These are phyloP conservation scores for Ormosia semicastrata DNA, from an alignment of 306 rosid species.

Conservation along the genomic window DNA sequence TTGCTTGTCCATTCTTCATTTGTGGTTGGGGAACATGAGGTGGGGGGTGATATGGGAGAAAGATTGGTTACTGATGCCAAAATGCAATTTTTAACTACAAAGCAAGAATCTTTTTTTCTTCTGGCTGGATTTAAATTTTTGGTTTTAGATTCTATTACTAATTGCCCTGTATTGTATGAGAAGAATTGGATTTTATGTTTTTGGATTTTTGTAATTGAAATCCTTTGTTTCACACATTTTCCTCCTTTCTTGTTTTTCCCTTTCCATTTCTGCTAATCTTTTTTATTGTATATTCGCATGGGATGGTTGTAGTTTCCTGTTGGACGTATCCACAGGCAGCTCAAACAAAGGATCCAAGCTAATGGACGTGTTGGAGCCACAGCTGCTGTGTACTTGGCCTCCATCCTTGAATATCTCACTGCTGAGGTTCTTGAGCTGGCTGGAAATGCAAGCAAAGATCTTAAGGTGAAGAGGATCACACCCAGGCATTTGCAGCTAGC, in stretches of 20 bases:
- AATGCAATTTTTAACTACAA: neutral
- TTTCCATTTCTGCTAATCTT: too few species aligned
- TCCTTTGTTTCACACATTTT: neutral
- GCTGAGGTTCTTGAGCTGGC: conserved; percentile 90
- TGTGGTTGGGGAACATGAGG: too few species aligned
- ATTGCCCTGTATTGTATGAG: neutral
- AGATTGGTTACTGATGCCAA: neutral
- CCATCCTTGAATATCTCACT: conserved; percentile 81
- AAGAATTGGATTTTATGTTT: neutral
- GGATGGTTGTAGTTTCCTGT: conserved; percentile 64
- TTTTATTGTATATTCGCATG: neutral
- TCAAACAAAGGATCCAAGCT: conserved; percentile 62
- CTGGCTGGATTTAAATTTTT: neutral
- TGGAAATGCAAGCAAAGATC: conserved; percentile 86
- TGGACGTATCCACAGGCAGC: conserved; percentile 83
- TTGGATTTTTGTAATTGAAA: neutral
- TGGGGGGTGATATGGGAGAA: neutral
- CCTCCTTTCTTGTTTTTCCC: neutral
- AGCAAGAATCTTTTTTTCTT: neutral
- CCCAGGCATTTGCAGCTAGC: conserved; percentile 89
- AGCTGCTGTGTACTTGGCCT: conserved; percentile 86
- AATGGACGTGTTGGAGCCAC: conserved; percentile 90
- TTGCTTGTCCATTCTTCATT: too few species aligned
- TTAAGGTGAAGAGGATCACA: conserved; percentile 89
- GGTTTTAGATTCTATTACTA: neutral